Percentiles rank a stretch among this genome's conserved stretches.
These are phyloP conservation scores for Zymoseptoria ardabiliae DNA, from an alignment of 2,329 filamentous ascomycete genomes.

Conservation along the genomic window DNA sequence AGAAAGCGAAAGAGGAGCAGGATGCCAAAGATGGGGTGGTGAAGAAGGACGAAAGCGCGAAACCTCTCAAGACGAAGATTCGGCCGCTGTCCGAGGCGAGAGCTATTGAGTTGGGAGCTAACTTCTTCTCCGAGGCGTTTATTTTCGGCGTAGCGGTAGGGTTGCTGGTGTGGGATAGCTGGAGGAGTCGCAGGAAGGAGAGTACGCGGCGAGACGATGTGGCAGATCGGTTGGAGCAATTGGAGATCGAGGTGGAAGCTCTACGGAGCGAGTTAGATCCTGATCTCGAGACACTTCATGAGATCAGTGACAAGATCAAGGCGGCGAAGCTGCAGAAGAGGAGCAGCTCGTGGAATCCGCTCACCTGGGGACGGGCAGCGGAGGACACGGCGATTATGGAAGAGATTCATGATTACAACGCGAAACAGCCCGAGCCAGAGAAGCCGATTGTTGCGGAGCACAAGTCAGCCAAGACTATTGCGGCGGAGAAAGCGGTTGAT, in stretches of 20 bases:
- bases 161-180: constrained; percentile 56
- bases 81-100: constrained; percentile 59
- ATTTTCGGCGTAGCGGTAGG: constrained; percentile 57
- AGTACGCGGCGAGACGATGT: constrained; percentile 53
- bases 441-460: constrained; percentile 1
- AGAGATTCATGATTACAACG: constrained; percentile 7
- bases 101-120: constrained; percentile 61
- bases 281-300: constrained; percentile 29
- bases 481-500: constrained; percentile 1
- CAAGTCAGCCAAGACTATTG: constrained; percentile 4
- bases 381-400: constrained; percentile 9
- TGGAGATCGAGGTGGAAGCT: constrained; percentile 44
- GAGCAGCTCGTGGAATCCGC: constrained; percentile 26
- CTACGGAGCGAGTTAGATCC: constrained; percentile 27
- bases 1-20: constrained; percentile 34
- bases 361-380: constrained; percentile 19
- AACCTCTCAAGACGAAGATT: constrained; percentile 41
- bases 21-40: constrained; percentile 30
- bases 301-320: constrained; percentile 30
- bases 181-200: constrained; percentile 55
- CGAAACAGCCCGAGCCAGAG: constrained; percentile 8
- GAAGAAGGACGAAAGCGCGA: constrained; percentile 37
- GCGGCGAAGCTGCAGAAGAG: constrained; percentile 19
- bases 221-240: constrained; percentile 49
- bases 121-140: constrained; percentile 61